A percentile compares a stretch with the other conserved stretches of the same genome.
Evolutionary conservation across 2,329 filamentous ascomycete genomes (phyloP).

Genomic region (Calonectria honghensis): DNA sequence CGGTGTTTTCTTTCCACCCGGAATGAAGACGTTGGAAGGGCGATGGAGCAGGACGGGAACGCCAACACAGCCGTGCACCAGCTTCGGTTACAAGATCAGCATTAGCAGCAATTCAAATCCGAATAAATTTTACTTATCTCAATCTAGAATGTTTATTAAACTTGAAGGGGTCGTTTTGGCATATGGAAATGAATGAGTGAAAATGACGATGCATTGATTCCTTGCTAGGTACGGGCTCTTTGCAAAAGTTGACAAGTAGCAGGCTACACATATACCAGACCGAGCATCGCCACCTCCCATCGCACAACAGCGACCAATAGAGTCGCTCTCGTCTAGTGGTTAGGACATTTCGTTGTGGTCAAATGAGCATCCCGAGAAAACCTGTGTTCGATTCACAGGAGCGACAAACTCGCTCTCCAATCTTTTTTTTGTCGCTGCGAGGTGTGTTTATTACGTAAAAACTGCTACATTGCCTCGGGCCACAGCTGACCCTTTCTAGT

Average conservation of each 20-base stretch:
- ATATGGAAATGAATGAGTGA: no score
- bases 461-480: no score
- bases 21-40: not conserved
- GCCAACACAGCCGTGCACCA: not conserved
- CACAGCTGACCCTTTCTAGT: not conserved
- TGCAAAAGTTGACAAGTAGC: not conserved
- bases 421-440: not conserved
- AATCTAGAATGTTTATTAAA: not conserved
- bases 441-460: not conserved
- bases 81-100: not conserved
- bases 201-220: no score
- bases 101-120: not conserved
- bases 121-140: not conserved
- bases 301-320: not conserved
- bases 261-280: not conserved
- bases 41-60: not conserved
- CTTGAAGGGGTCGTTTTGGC: no score
- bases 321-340: conserved; percentile 37
- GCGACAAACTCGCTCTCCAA: conserved; percentile 26
- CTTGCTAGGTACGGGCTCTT: no score
- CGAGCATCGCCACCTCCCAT: not conserved
- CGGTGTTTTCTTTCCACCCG: no score
- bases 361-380: conserved; percentile 35
- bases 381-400: conserved; percentile 40
- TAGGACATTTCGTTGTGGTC: conserved; percentile 41